Evolutionary conservation across 2,329 filamentous ascomycete genomes (phyloP).

Genomic region (Ceratocystis diversiconidia): DNA sequence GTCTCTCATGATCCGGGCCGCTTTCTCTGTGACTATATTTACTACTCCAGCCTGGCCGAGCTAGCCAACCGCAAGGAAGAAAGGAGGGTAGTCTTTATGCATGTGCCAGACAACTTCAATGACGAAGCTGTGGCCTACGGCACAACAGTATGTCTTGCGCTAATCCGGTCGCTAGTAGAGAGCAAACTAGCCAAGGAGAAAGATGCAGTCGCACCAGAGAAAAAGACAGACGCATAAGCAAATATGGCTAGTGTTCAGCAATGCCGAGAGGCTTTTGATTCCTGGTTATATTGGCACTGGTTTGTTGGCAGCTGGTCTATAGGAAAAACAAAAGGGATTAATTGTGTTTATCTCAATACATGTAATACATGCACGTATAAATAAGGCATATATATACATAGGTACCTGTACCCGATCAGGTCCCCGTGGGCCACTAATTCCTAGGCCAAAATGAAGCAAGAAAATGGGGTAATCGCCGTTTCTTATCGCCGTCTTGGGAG

Average conservation of each 20-base stretch:
- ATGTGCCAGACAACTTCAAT: constrained; percentile 50
- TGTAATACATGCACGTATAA: not conserved
- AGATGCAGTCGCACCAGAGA: not conserved
- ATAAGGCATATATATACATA: not conserved
- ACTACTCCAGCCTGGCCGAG: constrained; percentile 52
- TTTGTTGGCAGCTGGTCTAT: too few species aligned
- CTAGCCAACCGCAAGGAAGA: constrained; percentile 34
- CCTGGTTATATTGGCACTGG: too few species aligned
- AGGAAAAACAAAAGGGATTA: too few species aligned
- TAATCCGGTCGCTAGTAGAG: constrained; percentile 44
- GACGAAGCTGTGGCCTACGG: constrained; percentile 35
- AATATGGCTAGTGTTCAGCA: too few species aligned
- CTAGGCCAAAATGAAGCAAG: not conserved
- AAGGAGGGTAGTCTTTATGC: constrained; percentile 51
- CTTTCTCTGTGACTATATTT: constrained; percentile 68
- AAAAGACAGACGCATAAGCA: too few species aligned
- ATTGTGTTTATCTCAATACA: not conserved
- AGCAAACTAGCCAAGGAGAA: constrained; percentile 27
- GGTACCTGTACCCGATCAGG: not conserved
- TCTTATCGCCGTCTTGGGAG: not conserved
- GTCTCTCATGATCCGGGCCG: constrained; percentile 56
- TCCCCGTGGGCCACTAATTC: not conserved
- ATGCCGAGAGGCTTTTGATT: too few species aligned
- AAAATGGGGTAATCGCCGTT: not conserved
- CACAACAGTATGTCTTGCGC: constrained; percentile 36